Conservation (phyloP, 2,329 filamentous ascomycete genomes). For the Fusarium sp. region DNA sequence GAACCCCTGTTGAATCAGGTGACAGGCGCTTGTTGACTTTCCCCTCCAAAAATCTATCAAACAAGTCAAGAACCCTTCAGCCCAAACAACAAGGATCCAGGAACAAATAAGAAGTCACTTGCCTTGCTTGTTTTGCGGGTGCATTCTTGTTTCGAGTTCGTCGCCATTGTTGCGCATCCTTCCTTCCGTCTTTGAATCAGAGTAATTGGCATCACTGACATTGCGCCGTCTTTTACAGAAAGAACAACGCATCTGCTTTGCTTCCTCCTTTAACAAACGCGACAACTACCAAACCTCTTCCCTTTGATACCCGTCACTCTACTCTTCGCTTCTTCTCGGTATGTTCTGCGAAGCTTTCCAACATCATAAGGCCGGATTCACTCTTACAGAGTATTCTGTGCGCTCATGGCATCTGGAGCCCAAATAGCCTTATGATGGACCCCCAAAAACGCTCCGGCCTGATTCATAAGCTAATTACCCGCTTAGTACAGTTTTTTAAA, state of each 20-base stretch:
- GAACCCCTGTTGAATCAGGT: conserved; percentile 44
- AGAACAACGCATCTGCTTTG: conserved; percentile 42
- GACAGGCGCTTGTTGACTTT: conserved; percentile 46
- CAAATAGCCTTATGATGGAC: conserved; percentile 38
- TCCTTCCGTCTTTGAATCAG: conserved; percentile 19
- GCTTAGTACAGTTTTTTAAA: conserved; percentile 44
- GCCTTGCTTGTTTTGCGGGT: conserved; percentile 14
- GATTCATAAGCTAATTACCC: conserved; percentile 49
- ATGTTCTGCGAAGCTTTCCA: conserved; percentile 16
- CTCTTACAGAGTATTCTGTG: conserved; percentile 12
- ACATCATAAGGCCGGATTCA: not conserved
- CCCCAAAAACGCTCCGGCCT: conserved; percentile 35
- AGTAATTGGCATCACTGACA: conserved; percentile 32
- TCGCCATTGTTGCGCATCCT: conserved; percentile 29
- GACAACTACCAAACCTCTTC: conserved; percentile 27
- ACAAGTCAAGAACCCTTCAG: conserved; percentile 26
- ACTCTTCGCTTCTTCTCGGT: conserved; percentile 21
- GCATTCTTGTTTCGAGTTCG: conserved; percentile 13
- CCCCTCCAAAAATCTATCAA: conserved; percentile 40
- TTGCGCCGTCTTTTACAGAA: conserved; percentile 37
- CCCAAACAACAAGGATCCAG: conserved; percentile 42
- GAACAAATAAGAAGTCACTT: conserved; percentile 19
- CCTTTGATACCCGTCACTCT: conserved; percentile 36
- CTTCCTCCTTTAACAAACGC: conserved; percentile 39
- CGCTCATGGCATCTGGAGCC: conserved; percentile 18